Conservation (phyloP, 225 moss, liverwort and hornwort species). For the Physcomitrium patens region DNA sequence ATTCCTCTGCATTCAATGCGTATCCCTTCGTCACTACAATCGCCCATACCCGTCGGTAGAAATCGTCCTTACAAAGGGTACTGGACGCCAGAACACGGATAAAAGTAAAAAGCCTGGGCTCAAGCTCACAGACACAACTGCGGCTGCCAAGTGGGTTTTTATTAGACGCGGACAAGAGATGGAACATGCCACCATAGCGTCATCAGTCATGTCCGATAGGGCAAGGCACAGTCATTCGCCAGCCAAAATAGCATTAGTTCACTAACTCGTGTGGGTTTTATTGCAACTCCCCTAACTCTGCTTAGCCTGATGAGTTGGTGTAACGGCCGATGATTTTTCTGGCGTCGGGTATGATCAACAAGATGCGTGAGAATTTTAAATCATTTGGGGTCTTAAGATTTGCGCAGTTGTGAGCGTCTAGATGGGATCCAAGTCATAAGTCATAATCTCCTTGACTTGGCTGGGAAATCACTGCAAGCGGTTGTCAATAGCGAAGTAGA, state of each 20-base stretch:
- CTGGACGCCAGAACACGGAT: background rate
- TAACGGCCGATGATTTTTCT: background rate
- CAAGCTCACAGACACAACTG: background rate
- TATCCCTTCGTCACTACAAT: constrained; percentile 20
- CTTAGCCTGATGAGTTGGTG: background rate
- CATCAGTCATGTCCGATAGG: constrained; percentile 34
- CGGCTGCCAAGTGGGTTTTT: background rate
- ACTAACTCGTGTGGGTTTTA: too few relatives aligned
- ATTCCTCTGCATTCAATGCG: background rate
- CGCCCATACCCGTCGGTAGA: constrained; percentile 32
- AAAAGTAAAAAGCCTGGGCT: constrained; percentile 10
- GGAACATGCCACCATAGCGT: too few relatives aligned
- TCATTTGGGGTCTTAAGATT: background rate
- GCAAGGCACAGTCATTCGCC: constrained; percentile 25
- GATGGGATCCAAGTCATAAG: background rate
- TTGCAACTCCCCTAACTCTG: background rate
- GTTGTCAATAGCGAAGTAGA: background rate
- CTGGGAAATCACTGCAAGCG: background rate
- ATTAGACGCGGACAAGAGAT: background rate
- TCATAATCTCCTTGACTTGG: background rate
- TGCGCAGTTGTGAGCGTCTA: background rate
- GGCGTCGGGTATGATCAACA: background rate
- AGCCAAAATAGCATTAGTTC: too few relatives aligned
- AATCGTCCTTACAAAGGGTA: constrained; percentile 2
- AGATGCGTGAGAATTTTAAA: background rate